These are phyloP conservation scores for Coemansia furcata DNA, from an alignment of 192 early-diverging fungal genomes.

Conservation along the genomic window DNA sequence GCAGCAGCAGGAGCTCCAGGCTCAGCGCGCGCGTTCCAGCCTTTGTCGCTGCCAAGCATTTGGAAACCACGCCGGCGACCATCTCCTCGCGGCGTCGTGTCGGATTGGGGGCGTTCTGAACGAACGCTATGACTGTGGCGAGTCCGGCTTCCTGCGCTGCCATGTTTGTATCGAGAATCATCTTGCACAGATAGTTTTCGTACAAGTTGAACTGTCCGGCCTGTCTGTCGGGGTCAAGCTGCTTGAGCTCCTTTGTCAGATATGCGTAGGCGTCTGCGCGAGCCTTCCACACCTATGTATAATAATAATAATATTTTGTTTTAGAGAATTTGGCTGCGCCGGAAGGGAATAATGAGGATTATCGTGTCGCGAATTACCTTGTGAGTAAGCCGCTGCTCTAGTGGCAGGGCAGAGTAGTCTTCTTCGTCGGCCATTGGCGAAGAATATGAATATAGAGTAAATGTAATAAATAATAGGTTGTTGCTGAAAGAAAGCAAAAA, in stretches of 20 bases:
- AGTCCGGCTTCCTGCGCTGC: slow-evolving; percentile 89
- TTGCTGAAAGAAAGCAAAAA: background rate
- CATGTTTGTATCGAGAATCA: slow-evolving; percentile 82
- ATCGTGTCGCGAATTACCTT: slow-evolving; percentile 59
- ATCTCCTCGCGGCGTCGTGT: slow-evolving; percentile 66
- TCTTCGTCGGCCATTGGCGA: slow-evolving; percentile 60
- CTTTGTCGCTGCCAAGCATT: slow-evolving; percentile 80
- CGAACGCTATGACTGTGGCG: slow-evolving; percentile 69
- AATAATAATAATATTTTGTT: background rate
- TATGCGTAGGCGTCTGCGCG: slow-evolving; percentile 82
- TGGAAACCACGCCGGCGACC: slow-evolving; percentile 77
- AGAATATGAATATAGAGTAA: background rate
- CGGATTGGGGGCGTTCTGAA: slow-evolving; percentile 78
- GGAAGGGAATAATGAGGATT: background rate
- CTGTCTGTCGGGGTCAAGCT: slow-evolving; percentile 59
- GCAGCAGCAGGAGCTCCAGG: slow-evolving; percentile 78
- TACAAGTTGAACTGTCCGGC: slow-evolving; percentile 67
- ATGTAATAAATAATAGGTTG: background rate
- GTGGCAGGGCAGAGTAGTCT: slow-evolving; percentile 73
- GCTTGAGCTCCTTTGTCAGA: slow-evolving; percentile 66
- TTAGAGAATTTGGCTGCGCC: background rate
- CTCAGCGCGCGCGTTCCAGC: slow-evolving; percentile 76
- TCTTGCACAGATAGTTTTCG: slow-evolving; percentile 73
- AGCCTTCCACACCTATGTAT: slow-evolving; percentile 88
- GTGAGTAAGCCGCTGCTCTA: slow-evolving; percentile 76